Evolutionary conservation across 2,329 filamentous ascomycete species (phyloP).

Genomic region (Podosphaera xanthii): DNA sequence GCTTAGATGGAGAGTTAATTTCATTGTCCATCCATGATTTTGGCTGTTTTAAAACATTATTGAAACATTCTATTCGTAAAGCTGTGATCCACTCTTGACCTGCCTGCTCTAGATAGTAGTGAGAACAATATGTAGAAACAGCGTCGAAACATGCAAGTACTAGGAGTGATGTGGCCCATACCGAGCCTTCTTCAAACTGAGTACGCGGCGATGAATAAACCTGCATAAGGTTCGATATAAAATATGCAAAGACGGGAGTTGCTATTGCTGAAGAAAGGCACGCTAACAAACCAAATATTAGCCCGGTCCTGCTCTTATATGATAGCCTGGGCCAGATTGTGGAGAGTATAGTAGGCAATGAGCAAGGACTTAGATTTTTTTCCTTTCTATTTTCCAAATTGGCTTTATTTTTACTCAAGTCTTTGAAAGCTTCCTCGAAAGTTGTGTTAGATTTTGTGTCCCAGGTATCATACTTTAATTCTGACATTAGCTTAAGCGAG

Average conservation of each 20-base stretch:
- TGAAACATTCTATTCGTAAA: slow-evolving; percentile 44
- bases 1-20: slow-evolving; percentile 35
- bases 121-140: slow-evolving; percentile 36
- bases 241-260: slow-evolving; percentile 44
- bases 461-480: no score
- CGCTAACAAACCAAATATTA: slow-evolving; percentile 34
- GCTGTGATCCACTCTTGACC: slow-evolving; percentile 58
- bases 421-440: no score
- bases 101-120: slow-evolving; percentile 47
- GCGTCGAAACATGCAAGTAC: slow-evolving; percentile 45
- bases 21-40: slow-evolving; percentile 55
- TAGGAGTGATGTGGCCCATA: slow-evolving; percentile 50
- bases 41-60: slow-evolving; percentile 50
- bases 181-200: slow-evolving; percentile 8
- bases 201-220: slow-evolving; percentile 27
- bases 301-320: slow-evolving; percentile 24
- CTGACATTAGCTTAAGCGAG: no score
- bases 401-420: no score
- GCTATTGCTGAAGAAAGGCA: slow-evolving; percentile 10
- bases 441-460: no score
- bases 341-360: not conserved
- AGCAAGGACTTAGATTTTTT: not conserved
- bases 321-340: slow-evolving; percentile 49
- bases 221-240: slow-evolving; percentile 48
- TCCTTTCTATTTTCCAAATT: not conserved